These are phyloP conservation scores for Daldinia sp. DNA, from an alignment of 2,329 filamentous ascomycete genomes.

Conservation along the genomic window DNA sequence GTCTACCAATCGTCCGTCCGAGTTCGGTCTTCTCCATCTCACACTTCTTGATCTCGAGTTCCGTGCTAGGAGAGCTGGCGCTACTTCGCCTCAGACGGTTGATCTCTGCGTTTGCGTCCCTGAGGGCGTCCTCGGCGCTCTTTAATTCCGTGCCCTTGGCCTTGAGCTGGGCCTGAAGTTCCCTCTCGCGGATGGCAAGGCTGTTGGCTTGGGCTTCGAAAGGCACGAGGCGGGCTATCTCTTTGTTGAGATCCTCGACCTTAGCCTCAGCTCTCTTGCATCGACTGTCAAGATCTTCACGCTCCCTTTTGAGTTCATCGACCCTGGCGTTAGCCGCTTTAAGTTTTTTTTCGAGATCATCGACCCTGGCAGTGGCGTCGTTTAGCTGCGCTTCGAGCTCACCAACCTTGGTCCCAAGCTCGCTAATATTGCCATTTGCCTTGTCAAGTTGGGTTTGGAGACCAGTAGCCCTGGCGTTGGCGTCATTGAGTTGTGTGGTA, in stretches of 20 bases:
- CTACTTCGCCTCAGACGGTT: neutral
- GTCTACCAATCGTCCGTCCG: neutral
- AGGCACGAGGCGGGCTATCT: conserved; percentile 1
- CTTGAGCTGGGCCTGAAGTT: conserved; percentile 17
- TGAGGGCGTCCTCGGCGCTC: neutral
- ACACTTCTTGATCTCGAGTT: neutral
- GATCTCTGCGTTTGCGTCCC: neutral
- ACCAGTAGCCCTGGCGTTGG: too few relatives aligned
- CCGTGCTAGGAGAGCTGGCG: neutral
- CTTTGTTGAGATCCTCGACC: conserved; percentile 6
- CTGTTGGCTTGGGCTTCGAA: neutral
- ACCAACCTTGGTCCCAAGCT: too few relatives aligned
- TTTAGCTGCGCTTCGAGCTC: neutral
- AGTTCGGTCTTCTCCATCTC: conserved; percentile 9
- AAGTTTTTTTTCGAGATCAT: neutral
- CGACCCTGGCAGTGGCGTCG: too few relatives aligned
- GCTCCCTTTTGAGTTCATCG: conserved; percentile 5
- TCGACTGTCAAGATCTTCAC: conserved; percentile 6
- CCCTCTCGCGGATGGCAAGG: conserved; percentile 11
- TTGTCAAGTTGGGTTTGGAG: too few relatives aligned
- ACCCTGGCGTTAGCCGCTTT: neutral
- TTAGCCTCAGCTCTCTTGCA: conserved; percentile 2
- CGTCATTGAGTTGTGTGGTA: too few relatives aligned
- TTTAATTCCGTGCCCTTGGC: neutral
- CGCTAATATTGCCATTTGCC: too few relatives aligned